A percentile compares a stretch with the other conserved stretches of the same genome.
Conservation (phyloP, 257 asterid genomes). For the Ehretia macrophylla region DNA sequence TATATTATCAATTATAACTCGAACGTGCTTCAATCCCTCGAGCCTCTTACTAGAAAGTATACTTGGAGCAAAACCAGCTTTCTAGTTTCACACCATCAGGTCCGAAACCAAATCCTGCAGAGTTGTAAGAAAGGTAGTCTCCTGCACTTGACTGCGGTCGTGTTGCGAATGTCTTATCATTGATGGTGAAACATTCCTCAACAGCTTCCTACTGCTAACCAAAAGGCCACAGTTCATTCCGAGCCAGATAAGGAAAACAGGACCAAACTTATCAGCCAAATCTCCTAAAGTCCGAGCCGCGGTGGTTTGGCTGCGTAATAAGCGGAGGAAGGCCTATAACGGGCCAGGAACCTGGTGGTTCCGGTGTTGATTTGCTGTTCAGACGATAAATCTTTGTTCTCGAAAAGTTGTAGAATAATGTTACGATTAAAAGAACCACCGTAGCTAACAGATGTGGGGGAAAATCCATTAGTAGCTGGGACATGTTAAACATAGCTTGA, state of each 20-base stretch:
- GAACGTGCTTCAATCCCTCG: conserved; percentile 31
- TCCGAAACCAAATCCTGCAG: conserved; percentile 38
- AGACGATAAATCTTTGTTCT: no score
- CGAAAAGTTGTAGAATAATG: no score
- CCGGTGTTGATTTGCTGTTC: conserved; percentile 24
- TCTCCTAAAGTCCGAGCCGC: conserved; percentile 19
- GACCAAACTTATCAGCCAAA: conserved; percentile 52
- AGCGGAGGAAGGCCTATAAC: conserved; percentile 51
- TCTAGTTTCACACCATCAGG: conserved; percentile 39
- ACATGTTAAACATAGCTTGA: no score
- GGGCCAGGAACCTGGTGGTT: conserved; percentile 52
- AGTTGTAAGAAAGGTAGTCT: conserved; percentile 34
- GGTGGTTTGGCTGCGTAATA: conserved; percentile 18
- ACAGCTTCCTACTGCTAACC: conserved; percentile 12
- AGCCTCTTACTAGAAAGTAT: conserved; percentile 41
- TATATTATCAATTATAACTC: no score
- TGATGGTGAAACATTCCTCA: no score
- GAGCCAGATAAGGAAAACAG: conserved; percentile 6
- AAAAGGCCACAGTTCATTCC: no score
- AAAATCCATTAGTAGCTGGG: no score
- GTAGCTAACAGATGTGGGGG: no score
- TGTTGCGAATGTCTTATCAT: neutral
- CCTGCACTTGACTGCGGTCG: conserved; percentile 37
- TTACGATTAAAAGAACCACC: no score
- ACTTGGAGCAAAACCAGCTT: conserved; percentile 40